These are phyloP conservation scores for Coriolopsis trogii DNA, from an alignment of 1,284 basidiomycete genomes.

Conservation along the genomic window DNA sequence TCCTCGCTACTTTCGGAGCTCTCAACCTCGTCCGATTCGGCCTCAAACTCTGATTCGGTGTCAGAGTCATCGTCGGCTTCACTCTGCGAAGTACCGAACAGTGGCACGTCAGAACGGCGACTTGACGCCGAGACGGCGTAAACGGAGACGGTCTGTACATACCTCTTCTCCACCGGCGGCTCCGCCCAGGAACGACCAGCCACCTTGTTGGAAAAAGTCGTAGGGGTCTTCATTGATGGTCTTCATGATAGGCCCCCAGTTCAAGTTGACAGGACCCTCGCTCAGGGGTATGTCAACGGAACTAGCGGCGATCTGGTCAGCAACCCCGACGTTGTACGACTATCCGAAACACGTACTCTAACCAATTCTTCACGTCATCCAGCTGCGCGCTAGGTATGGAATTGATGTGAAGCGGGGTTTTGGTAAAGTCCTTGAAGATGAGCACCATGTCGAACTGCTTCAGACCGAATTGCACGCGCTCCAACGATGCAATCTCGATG, in stretches of 20 bases:
- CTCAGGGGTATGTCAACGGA: conserved; percentile 96
- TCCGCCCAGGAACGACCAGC: conserved; percentile 92
- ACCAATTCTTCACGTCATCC: conserved; percentile 98
- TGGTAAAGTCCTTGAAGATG: conserved; percentile 96
- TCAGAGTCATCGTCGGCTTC: conserved; percentile 70
- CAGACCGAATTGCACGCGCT: conserved; percentile 95
- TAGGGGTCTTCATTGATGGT: conserved; percentile 95
- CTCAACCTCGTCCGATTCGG: conserved; percentile 55
- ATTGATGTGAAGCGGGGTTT: conserved; percentile 91
- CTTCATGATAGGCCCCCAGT: conserved; percentile 98
- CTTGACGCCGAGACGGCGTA: too few relatives aligned
- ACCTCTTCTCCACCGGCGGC: conserved; percentile 71
- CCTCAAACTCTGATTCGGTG: conserved; percentile 83
- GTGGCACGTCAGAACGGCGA: background rate
- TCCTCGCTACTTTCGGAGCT: conserved; percentile 52
- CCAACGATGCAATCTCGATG: conserved; percentile 95
- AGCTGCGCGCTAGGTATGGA: conserved; percentile 90
- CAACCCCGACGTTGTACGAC: background rate
- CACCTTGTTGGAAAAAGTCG: conserved; percentile 95
- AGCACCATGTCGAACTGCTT: conserved; percentile 98
- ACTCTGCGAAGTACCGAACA: conserved; percentile 45
- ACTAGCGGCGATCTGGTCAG: conserved; percentile 42
- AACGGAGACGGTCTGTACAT: too few relatives aligned
- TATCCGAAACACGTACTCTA: conserved; percentile 72
- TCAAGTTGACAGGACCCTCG: conserved; percentile 96